These are phyloP conservation scores for Agrostemma githago DNA, from an alignment of 148 eudicot genomes.

Conservation along the genomic window DNA sequence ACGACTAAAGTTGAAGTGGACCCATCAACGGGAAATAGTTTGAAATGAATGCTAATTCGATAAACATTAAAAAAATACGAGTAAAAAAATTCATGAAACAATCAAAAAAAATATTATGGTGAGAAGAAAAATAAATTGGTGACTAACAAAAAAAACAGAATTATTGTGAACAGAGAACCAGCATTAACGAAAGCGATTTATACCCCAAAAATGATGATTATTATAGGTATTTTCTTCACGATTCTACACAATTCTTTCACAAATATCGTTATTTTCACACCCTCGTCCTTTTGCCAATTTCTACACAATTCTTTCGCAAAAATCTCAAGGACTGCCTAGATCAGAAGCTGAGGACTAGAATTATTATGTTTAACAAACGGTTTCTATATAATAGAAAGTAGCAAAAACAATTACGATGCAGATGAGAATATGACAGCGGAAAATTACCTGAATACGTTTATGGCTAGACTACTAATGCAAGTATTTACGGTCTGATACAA, in stretches of 20 bases:
- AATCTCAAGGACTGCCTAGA: background rate
- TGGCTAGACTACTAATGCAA: constrained; percentile 37
- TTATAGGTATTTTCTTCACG: too few species aligned
- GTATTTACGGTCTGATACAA: too few species aligned
- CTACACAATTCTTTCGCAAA: constrained; percentile 5
- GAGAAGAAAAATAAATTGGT: too few species aligned
- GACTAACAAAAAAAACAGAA: too few species aligned
- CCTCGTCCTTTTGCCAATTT: background rate
- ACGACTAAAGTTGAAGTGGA: too few species aligned
- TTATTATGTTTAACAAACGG: background rate
- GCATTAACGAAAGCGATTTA: constrained; percentile 1
- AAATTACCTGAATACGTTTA: constrained; percentile 63
- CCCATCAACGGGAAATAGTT: background rate
- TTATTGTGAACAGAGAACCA: background rate
- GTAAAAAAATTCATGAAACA: too few species aligned
- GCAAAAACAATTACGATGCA: too few species aligned
- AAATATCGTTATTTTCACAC: background rate
- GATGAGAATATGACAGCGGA: background rate
- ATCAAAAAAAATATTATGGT: too few species aligned
- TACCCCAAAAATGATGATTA: background rate
- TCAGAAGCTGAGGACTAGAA: too few species aligned
- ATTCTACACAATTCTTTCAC: too few species aligned
- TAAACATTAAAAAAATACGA: too few species aligned
- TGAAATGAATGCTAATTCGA: too few species aligned
- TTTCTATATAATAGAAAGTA: background rate